Base-by-base conservation (phyloP, 495 filamentous ascomycete genomes). In the Trichoderma asperelloides region DNA sequence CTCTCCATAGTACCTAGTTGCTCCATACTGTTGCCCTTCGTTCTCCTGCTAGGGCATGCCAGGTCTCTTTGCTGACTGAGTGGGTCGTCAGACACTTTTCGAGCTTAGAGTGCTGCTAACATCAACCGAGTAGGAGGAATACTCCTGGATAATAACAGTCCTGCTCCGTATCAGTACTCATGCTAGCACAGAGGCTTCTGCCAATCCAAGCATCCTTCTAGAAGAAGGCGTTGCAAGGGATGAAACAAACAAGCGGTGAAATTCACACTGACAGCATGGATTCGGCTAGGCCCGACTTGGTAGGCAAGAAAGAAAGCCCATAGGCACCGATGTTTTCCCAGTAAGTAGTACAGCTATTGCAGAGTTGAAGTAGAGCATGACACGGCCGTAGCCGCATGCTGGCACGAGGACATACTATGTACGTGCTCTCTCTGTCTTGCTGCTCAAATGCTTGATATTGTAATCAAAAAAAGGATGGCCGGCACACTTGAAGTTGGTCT, bases 41-140 rank as follows among this genome's bases (percentile, higher is more conserved):
- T 23, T 9, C 18, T 51, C 18, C 47, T 51, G 21, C 18, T n/a
- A n/a, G 18, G 47, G n/a, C 18, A 28, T 60, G 55, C 27, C 55
- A 28, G 55, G 55, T 30, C 55, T 60, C 55, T 60, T 60, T 60
- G 55, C 55, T 60, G 23, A 60, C 55, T 11, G 55, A 16, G 55
- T 60, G 23, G 55, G 55, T 60, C 25, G 55, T 60, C 55, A 60
- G 55, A 60, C 27, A 8, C 43, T 16, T 47, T 47, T 47, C n/a
- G 43, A 47, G 43, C 6, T 18, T 16, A n/a, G n/a, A 30, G 55
- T 21, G 55, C 55, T 23, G 27, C 55, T 30, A 60, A n/a, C 55
- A 30, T 60, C 23, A 60, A 60, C 23, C 27, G n/a, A 21, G 23
- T 23, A 60, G 33, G 33, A 37, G 33, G 33, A 37, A 37, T 37